Conservation (phyloP, 768 basidiomycete species). For the Amanita thiersii region DNA sequence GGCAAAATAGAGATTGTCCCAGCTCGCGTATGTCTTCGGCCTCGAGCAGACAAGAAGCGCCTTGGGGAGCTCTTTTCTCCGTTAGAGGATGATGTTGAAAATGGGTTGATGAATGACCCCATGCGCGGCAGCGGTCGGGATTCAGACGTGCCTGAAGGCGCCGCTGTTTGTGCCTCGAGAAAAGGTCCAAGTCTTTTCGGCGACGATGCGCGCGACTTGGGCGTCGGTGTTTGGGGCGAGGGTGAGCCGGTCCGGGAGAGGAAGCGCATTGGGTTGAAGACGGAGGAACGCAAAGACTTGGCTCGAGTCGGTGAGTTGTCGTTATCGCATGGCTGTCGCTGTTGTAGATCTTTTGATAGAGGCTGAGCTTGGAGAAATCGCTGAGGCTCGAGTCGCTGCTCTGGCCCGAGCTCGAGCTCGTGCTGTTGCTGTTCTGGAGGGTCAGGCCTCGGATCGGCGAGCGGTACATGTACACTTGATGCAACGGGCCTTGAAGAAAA, state of each 20-base stretch:
- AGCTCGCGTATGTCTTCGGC: neutral
- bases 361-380: slow-evolving; percentile 2
- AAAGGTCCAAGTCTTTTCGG: neutral
- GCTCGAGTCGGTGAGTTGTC: neutral
- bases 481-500: slow-evolving; percentile 7
- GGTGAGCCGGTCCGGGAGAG: slow-evolving; percentile 5
- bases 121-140: neutral
- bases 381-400: slow-evolving; percentile 3
- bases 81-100: neutral
- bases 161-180: neutral
- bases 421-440: slow-evolving; percentile 1
- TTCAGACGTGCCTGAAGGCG: neutral
- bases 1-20: slow-evolving; percentile 1
- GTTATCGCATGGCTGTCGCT: neutral
- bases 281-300: neutral
- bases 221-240: slow-evolving; percentile 1
- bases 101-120: neutral
- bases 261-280: slow-evolving; percentile 8
- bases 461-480: no score
- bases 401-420: neutral
- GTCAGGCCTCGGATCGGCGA: no score
- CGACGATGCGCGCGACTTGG: neutral
- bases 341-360: neutral
- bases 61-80: neutral
- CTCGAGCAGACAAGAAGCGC: neutral